phyloP scores from a whole-genome alignment of 2,329 filamentous ascomycete genomes.

The Alternaria brassicae region DNA sequence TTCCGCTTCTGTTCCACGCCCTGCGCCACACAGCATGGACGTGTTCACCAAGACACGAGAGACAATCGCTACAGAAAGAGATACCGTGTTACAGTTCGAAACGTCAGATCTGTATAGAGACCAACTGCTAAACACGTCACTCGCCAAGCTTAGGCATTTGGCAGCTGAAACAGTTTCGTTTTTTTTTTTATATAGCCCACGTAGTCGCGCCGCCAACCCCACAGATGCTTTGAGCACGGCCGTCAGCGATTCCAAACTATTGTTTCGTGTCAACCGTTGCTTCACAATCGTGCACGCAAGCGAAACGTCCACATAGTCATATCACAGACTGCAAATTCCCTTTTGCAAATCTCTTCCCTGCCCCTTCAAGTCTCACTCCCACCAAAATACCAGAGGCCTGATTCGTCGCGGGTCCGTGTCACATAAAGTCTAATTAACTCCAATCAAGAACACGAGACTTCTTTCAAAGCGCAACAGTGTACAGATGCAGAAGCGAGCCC shows the following conservation, averaged over 20 bases:
- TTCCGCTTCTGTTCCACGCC: slow-evolving; percentile 8
- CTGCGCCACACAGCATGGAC: slow-evolving; percentile 17
- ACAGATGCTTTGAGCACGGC: slow-evolving; percentile 15
- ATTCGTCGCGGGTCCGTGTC: slow-evolving; percentile 26
- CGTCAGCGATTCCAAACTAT: slow-evolving; percentile 21
- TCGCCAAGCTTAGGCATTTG: slow-evolving; percentile 12
- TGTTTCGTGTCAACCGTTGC: slow-evolving; percentile 30
- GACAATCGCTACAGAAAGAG: not conserved
- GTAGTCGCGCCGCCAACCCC: slow-evolving; percentile 13
- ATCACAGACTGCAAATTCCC: not conserved
- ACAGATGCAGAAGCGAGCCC: slow-evolving; percentile 14
- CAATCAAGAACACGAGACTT: slow-evolving; percentile 30
- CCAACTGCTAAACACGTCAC: slow-evolving; percentile 5
- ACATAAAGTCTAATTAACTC: slow-evolving; percentile 26
- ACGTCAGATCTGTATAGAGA: not conserved
- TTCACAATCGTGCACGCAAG: slow-evolving; percentile 1
- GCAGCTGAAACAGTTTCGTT: slow-evolving; percentile 20
- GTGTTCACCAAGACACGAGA: slow-evolving; percentile 6
- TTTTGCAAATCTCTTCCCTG: slow-evolving; percentile 14
- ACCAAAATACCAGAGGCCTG: slow-evolving; percentile 7
- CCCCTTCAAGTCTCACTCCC: slow-evolving; percentile 8
- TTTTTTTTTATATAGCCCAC: slow-evolving; percentile 9
- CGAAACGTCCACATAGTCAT: not conserved
- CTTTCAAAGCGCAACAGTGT: slow-evolving; percentile 9
- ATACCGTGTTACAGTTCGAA: slow-evolving; percentile 11